A percentile compares a stretch with the other conserved stretches of the same genome.
These are phyloP conservation scores for Endogone sp. DNA, from an alignment of 192 early-diverging fungal species.

Conservation along the genomic window DNA sequence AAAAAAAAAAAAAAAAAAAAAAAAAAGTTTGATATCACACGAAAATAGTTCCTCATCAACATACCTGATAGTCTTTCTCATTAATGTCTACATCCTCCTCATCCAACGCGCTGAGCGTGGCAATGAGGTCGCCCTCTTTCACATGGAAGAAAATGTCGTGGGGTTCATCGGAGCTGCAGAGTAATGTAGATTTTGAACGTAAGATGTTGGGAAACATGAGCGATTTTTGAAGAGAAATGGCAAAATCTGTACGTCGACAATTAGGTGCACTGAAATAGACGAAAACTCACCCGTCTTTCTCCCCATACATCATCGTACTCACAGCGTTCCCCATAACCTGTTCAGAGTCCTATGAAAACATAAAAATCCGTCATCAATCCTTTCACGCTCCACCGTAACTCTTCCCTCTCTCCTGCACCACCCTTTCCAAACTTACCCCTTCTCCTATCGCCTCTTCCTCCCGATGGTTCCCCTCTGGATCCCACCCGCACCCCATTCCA, in stretches of 20 bases:
- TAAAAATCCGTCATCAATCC: too few relatives aligned
- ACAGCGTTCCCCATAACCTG: conserved; percentile 10
- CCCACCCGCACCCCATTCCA: neutral
- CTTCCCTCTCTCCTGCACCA: neutral
- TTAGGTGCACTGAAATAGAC: conserved; percentile 9
- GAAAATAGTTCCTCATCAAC: neutral
- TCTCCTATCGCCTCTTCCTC: neutral
- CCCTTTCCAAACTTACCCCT: neutral
- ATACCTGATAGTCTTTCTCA: conserved; percentile 2
- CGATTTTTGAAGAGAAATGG: too few relatives aligned
- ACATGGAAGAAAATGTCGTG: conserved; percentile 11
- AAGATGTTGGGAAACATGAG: neutral
- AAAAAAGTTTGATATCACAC: neutral
- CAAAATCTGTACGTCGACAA: conserved; percentile 11
- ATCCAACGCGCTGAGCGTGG: neutral
- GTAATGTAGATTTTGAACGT: too few relatives aligned
- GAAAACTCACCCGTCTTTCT: conserved; percentile 13
- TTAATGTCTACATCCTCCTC: neutral
- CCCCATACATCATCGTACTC: conserved; percentile 33
- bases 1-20: neutral
- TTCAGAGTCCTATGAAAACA: neutral
- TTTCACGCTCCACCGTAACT: too few relatives aligned
- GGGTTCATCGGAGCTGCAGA: conserved; percentile 11
- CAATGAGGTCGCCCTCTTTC: conserved; percentile 19
- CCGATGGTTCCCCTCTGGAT: neutral